phyloP scores from a whole-genome alignment of 2,329 filamentous ascomycete species.

The Arthrinium phaeospermum region DNA sequence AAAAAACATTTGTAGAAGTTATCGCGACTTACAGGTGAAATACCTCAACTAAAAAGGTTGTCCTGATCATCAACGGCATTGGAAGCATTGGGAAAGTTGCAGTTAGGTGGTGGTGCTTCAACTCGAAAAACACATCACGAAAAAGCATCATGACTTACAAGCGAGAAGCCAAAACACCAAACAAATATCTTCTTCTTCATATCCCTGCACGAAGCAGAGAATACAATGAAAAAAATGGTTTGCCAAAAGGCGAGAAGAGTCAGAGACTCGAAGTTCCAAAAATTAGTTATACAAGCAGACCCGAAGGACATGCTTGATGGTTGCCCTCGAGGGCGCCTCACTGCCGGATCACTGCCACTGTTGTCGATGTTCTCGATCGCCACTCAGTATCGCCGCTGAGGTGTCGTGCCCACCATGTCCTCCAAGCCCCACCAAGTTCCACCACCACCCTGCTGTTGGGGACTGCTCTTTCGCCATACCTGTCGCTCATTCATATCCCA shows the following conservation, averaged over 20 bases:
- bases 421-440: not conserved
- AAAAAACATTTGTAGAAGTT: not conserved
- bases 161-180: not conserved
- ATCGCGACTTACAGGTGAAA: not conserved
- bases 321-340: not conserved
- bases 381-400: not conserved
- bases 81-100: not conserved
- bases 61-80: no score
- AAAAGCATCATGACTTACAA: not conserved
- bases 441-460: conserved; percentile 9
- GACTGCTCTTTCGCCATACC: not conserved
- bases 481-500: not conserved
- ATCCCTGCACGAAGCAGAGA: not conserved
- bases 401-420: not conserved
- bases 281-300: not conserved
- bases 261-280: not conserved
- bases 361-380: not conserved
- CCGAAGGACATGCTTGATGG: no score
- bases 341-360: not conserved
- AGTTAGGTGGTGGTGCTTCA: not conserved
- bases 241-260: not conserved
- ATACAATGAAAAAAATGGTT: not conserved
- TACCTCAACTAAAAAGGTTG: not conserved
- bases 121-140: not conserved
- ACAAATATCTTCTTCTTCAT: not conserved